phyloP scores from a whole-genome alignment of 495 filamentous ascomycete species.

The Neurospora sp. region DNA sequence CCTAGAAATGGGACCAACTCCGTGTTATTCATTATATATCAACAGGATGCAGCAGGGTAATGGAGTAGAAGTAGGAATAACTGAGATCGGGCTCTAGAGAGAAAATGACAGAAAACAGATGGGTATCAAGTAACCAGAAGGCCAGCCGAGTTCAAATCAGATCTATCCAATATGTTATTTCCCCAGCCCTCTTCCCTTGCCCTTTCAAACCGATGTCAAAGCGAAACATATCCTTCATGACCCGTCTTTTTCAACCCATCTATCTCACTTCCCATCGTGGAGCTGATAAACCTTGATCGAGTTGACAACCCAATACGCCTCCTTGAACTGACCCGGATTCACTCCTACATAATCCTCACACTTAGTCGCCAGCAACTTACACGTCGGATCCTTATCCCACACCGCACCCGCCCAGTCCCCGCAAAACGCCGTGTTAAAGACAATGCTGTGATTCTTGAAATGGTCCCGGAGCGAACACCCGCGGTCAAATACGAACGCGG shows the following conservation, averaged over 20 bases:
- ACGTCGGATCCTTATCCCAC: conserved; percentile 32
- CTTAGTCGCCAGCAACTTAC: conserved; percentile 33
- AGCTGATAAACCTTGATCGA: conserved; percentile 53
- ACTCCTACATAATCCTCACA: conserved; percentile 58
- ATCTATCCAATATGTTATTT: background rate
- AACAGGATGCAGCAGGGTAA: background rate
- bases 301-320: conserved; percentile 67
- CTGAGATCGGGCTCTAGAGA: background rate
- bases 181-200: background rate
- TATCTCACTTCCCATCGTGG: background rate
- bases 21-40: background rate
- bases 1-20: background rate
- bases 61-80: background rate
- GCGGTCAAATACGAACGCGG: conserved; percentile 45
- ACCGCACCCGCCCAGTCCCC: conserved; percentile 78
- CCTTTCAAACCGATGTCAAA: background rate
- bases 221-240: background rate
- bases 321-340: conserved; percentile 39
- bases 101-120: background rate
- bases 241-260: background rate
- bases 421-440: conserved; percentile 81
- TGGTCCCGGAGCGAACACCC: conserved; percentile 54
- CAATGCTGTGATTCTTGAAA: conserved; percentile 64
- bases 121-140: background rate
- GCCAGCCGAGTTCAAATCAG: background rate